Base-by-base conservation (phyloP, 495 filamentous ascomycete species). In the Aspergillus bertholletiae region DNA sequence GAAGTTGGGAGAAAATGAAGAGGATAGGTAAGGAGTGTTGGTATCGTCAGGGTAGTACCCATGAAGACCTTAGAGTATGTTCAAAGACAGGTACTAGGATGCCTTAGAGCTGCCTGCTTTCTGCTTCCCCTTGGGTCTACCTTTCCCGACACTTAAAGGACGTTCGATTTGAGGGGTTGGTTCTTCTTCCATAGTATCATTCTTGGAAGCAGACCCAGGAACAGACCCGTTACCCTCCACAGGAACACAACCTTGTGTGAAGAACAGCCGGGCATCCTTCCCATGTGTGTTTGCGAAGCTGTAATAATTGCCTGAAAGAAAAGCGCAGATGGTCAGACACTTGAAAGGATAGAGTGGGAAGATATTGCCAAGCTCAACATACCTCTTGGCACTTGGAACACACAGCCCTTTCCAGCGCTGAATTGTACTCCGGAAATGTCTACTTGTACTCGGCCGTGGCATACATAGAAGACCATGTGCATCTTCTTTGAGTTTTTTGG, bases 381-480 rank as follows among this genome's bases (percentile, higher is more conserved):
- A 97, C 94, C 95, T 84, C 92, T 82, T 13, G 94, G 95, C 53
- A 97, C 90, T 68, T 94, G 90, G 74, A 88, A 97, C 59, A 94
- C 85, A 26, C 92, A 91, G 26, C 92, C 92, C 61, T 88, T 89
- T 12, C 86, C 81, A 54, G 96, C 89, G 55, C 85, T 80, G 65
- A 96, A 97, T 57, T 77, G 76, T n/a, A 84, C 88, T n/a, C 87
- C 86, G 1, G 75, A 76, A 8, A 79, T 72, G 56, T 88, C 88
- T 12, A 97, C 82, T 45, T 83, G 85, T 32, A 96, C 90, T 46
- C 84, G 80, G 7, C 94, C 94, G 20, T 77, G 69, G 53, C 88
- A 83, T 27, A 98, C 87, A 67, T 94, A 97, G 65, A 98, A 97
- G 0, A 88, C 86, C 86, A 97, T 89, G 58, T 96, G 91, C 87